Percentiles rank a stretch among this genome's conserved stretches.
These are phyloP conservation scores for Nemania diffusa DNA, from an alignment of 2,329 filamentous ascomycete species.

Conservation along the genomic window DNA sequence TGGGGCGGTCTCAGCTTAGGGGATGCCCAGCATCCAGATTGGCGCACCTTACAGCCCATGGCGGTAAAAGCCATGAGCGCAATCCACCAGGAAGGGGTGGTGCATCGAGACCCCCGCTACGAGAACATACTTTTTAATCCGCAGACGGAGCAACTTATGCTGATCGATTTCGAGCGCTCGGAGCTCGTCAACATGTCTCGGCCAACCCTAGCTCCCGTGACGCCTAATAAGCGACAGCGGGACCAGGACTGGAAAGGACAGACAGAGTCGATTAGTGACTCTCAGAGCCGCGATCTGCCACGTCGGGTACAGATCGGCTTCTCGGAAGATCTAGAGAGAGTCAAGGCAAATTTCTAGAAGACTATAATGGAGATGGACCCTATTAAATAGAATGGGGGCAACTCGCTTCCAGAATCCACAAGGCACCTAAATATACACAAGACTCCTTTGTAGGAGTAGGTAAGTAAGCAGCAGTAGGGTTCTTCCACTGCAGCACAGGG, in stretches of 20 bases:
- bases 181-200: conserved; percentile 36
- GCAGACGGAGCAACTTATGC: conserved; percentile 43
- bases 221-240: conserved; percentile 40
- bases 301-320: not conserved
- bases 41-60: conserved; percentile 7
- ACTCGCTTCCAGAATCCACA: too few species aligned
- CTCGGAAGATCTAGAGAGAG: conserved; percentile 22
- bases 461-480: too few species aligned
- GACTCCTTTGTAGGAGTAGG: too few species aligned
- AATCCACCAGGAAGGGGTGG: conserved; percentile 44
- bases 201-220: conserved; percentile 33
- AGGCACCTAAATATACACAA: too few species aligned
- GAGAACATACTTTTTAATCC: conserved; percentile 46
- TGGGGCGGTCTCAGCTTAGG: conserved; percentile 46
- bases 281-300: not conserved
- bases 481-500: too few species aligned
- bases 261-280: conserved; percentile 10
- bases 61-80: conserved; percentile 29
- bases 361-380: too few species aligned
- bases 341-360: conserved; percentile 17
- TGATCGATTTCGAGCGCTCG: conserved; percentile 50
- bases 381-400: too few species aligned
- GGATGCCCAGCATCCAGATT: conserved; percentile 1
- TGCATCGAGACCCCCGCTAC: conserved; percentile 42
- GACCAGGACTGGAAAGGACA: conserved; percentile 10